A percentile compares a stretch with the other conserved stretches of the same genome.
phyloP scores from a whole-genome alignment of 805 yeast species.

The Ogataea ganodermae region DNA sequence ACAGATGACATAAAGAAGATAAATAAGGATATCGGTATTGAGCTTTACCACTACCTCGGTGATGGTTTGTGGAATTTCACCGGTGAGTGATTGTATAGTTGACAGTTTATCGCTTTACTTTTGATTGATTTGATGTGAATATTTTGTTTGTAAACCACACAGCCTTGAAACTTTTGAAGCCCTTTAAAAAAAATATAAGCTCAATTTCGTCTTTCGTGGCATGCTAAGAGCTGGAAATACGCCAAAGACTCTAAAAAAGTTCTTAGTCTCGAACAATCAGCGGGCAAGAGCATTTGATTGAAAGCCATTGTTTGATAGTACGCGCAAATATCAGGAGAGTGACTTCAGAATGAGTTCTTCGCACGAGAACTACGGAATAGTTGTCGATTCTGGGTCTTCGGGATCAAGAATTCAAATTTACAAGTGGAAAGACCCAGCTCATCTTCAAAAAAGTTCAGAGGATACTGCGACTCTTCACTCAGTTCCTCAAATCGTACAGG shows the following conservation, averaged over 20 bases:
- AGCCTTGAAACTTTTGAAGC: neutral
- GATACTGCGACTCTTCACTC: slow-evolving; percentile 45
- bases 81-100: slow-evolving; percentile 39
- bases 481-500: slow-evolving; percentile 68
- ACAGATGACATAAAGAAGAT: slow-evolving; percentile 81
- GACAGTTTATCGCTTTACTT: neutral
- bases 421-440: slow-evolving; percentile 64
- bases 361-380: slow-evolving; percentile 67
- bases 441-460: slow-evolving; percentile 32
- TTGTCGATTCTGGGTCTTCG: slow-evolving; percentile 93
- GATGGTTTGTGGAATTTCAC: slow-evolving; percentile 82
- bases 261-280: no score
- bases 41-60: slow-evolving; percentile 78
- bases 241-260: no score
- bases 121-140: slow-evolving; percentile 6
- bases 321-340: neutral
- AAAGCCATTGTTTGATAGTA: no score
- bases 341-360: slow-evolving; percentile 39
- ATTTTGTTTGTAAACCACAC: neutral
- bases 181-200: neutral
- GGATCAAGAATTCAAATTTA: slow-evolving; percentile 89
- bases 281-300: neutral
- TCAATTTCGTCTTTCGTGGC: slow-evolving; percentile 1
- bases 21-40: slow-evolving; percentile 90
- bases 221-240: neutral